Evolutionary conservation across 2,329 filamentous ascomycete genomes (phyloP), one percentile per base, ranked within the genome.

Genomic region (Colletotrichum australisinense): DNA sequence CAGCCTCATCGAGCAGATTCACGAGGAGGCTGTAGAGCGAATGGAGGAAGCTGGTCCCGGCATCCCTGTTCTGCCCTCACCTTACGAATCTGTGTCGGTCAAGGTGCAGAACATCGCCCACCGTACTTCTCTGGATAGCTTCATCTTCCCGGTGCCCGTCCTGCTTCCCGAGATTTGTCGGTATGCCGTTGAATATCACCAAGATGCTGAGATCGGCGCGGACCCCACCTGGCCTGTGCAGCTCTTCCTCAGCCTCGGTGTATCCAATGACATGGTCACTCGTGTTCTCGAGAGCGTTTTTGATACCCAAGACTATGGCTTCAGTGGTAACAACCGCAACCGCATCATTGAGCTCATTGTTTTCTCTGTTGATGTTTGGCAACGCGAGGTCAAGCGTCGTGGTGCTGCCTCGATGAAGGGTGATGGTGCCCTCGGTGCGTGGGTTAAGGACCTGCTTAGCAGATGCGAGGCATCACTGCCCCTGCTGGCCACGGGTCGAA

Each of bases 1-100:
- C 79, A 92, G 93, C 77, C 87, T 98, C 24, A 91, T 99, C 74
- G 89, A 94, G 72, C 89, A 92, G 75, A 91, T 92, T 6, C 93
- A 96, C 79, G 84, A 88, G 32, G 88, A 90, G 24, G 82, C 88
- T 26, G 82, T 84, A 64, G 83, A 86, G 53, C 83, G 84, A 38
- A 77, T 82, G 14, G 82, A 84, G 32, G 78, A 86, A 72, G 89
- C 88, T 22, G 82, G 77, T 63, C 78, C 78, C 30, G 82, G 79
- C 32, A 79, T 81, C 64, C 81, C 81, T 3, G 80, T 80, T 3
- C 87, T 81, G 71, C 88, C 81, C 2, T 83, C 90, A 55, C 92
- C 93, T 0, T 96, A 93, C 83, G 94, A 96, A 81, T 87, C 88
- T 2, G 88, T 97, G 4, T 88, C 92, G 5, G 87, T 87, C 75